Evolutionary conservation across 257 asterid genomes (phyloP), one percentile per base, ranked within the genome.

Genomic region (Solanum tacnaense): DNA sequence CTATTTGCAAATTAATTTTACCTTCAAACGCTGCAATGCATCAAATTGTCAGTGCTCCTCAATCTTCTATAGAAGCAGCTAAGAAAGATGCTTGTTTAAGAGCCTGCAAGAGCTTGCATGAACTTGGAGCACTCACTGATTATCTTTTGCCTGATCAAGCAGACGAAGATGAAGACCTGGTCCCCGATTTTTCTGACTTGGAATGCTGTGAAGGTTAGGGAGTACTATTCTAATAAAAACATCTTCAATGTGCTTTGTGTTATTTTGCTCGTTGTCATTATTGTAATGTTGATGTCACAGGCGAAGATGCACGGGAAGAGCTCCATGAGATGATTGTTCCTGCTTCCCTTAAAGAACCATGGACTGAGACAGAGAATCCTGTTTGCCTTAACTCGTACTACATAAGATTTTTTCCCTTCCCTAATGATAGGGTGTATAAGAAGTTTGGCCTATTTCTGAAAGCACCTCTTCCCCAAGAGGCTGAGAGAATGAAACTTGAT

Each of bases 241-340:
- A 82, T 49, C 62, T 82, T 29, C 27, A 46, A 84, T 87, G 67
- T 88, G 73, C 35, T 87, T 87, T 87, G 62, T 86, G 67, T 87
- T 86, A 38, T 72, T 79, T 34, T 87, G 71, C 84, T 38, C 23
- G n/a, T 85, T 62, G 72, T 49, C 31, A 58, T 71, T 76, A 38
- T 78, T 89, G 83, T 88, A 68, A 71, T 87, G 71, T 88, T 87
- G 78, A 84, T 90, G 86, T 89, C 91, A 90, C 95, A 96, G 99
- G 91, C 74, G 95, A 93, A 76, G 94, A 96, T 60, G 91, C 92
- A 49, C 95, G 94, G 87, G 94, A 90, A 49, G 99, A 94, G 91
- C 95, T 97, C 79, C 94, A 96, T 86, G 97, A 96, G 94, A 97
- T 97, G 99, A 94, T 95, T 89, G 94, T 97, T 91, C 99, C 99